A percentile compares a stretch with the other conserved stretches of the same genome.
Conservation (phyloP, 257 asterid species). For the Plantago ovata region DNA sequence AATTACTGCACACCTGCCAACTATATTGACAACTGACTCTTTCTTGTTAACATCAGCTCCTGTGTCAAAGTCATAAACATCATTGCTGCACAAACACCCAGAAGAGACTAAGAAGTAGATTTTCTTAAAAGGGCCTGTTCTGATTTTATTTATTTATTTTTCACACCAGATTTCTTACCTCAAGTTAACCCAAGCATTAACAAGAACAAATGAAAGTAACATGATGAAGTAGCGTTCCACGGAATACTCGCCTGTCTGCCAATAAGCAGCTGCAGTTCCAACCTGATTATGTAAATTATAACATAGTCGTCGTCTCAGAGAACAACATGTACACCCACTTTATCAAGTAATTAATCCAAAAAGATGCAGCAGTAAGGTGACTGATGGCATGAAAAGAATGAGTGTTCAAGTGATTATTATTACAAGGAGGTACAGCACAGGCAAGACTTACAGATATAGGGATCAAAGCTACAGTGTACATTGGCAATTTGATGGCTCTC, state of each 20-base stretch:
- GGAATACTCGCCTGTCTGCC: slow-evolving; percentile 34
- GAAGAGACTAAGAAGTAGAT: no score
- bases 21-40: slow-evolving; percentile 55
- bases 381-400: no score
- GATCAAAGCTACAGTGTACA: slow-evolving; percentile 27
- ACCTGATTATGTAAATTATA: slow-evolving; percentile 26
- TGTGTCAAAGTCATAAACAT: slow-evolving; percentile 63
- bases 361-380: no score
- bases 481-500: slow-evolving; percentile 34
- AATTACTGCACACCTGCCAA: slow-evolving; percentile 35
- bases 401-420: no score
- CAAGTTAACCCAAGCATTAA: slow-evolving; percentile 50
- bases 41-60: slow-evolving; percentile 68
- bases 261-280: slow-evolving; percentile 42
- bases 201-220: slow-evolving; percentile 42
- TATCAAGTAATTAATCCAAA: no score
- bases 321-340: no score
- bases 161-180: no score
- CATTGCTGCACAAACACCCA: slow-evolving; percentile 56
- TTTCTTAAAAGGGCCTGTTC: no score
- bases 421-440: no score
- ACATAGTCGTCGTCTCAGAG: not conserved
- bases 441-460: slow-evolving; percentile 23
- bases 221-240: slow-evolving; percentile 33
- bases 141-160: no score